Base-by-base conservation (phyloP, 192 early-diverging fungal genomes). In the Coemansia sp. region DNA sequence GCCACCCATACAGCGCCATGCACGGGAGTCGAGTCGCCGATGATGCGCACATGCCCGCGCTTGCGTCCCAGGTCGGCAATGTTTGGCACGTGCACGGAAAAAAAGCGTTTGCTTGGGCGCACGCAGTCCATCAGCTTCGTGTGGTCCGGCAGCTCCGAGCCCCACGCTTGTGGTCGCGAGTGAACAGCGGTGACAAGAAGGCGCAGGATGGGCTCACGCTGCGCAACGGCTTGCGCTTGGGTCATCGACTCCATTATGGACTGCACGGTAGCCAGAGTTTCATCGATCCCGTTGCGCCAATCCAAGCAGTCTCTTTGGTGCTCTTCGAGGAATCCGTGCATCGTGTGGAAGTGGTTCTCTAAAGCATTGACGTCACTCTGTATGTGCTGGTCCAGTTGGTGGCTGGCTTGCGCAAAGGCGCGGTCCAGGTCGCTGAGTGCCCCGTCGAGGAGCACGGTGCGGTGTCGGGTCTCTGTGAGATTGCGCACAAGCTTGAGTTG, bases 1-100 rank as follows among this genome's bases (percentile, higher is more conserved):
- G 59, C 57, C 49, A 52, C 61, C 74, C 74, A 82, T 30, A 74
- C 64, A 0, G 59, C 58, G 58, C 80, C 80, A 29, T 74, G 72
- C 0, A 68, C 75, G 0, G 74, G 20, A 12, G 76, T 61, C 26
- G 56, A 31, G 15, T 65, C 66, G 43, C 75, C 61, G 0, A 29
- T n/a, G n/a, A 77, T 71, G 26, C 71, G 73, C 45, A 82, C 71
- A 34, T 82, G 79, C 0, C 79, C 79, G 52, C 74, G 70, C 42
- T 61, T 63, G 29, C 79, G 59, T 12, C 79, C 79, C 4, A 82
- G 66, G 25, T 82, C 79, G 10, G 48, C 23, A 2, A 74, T 71
- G 5, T 25, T 21, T 4, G 70, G 61, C 49, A 82, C 67, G 18
- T 37, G 10, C 0, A 82, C 52, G 40, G 28, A 16, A 26, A 63